Conservation (phyloP, 2,329 filamentous ascomycete genomes). For the Fusarium gaditjirri region DNA sequence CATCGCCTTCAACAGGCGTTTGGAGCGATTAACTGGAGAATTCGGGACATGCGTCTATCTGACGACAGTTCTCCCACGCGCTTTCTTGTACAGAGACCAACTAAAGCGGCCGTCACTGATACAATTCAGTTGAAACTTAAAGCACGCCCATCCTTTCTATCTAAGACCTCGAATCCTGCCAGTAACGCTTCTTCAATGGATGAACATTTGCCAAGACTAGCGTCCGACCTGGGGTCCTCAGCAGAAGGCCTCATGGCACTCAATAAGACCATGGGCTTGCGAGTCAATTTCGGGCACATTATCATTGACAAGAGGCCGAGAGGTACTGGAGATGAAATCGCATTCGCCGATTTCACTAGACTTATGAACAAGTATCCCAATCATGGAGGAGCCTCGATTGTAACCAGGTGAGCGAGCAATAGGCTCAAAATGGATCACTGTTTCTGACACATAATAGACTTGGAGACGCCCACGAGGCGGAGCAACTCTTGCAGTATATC, state of each 20-base stretch:
- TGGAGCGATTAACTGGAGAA: constrained; percentile 44
- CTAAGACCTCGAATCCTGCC: not conserved
- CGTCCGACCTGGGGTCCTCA: constrained; percentile 29
- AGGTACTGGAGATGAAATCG: constrained; percentile 34
- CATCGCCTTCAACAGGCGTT: constrained; percentile 44
- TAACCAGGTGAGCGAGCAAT: constrained; percentile 40
- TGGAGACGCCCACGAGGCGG: constrained; percentile 14
- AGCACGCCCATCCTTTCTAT: constrained; percentile 38
- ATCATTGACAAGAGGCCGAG: constrained; percentile 44
- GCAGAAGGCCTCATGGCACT: constrained; percentile 42
- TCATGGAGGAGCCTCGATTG: constrained; percentile 46
- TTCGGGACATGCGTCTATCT: constrained; percentile 48
- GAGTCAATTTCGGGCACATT: constrained; percentile 49
- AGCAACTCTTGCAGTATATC: constrained; percentile 32
- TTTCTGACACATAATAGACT: constrained; percentile 33
- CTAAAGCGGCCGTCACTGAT: constrained; percentile 11
- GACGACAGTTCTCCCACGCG: constrained; percentile 38
- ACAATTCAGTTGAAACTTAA: constrained; percentile 40
- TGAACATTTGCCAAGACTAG: constrained; percentile 34
- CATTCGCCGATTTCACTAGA: constrained; percentile 40
- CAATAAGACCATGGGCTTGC: constrained; percentile 45
- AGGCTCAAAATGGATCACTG: not conserved
- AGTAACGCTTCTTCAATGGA: constrained; percentile 28
- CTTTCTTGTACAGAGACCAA: constrained; percentile 46
- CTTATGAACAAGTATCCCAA: constrained; percentile 44